phyloP scores from a whole-genome alignment of 176 grass and related monocot species.

The Bromus sterilis region DNA sequence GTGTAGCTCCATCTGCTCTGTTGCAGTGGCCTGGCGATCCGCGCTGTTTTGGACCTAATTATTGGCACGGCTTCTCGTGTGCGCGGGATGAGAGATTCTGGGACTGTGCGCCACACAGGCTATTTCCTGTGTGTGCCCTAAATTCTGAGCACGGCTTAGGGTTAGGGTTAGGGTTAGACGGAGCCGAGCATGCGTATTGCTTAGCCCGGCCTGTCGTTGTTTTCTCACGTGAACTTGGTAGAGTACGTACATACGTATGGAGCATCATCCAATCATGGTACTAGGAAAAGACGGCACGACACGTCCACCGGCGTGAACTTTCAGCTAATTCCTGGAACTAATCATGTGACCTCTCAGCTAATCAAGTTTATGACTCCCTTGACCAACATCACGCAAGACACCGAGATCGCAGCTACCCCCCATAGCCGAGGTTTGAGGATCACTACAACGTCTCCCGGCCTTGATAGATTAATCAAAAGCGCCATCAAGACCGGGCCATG shows the following conservation, averaged over 20 bases:
- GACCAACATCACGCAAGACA: not conserved
- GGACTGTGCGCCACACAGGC: not conserved
- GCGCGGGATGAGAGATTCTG: not conserved
- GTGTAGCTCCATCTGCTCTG: not conserved
- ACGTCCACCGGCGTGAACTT: not conserved
- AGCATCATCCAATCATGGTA: too few species aligned
- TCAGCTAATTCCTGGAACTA: not conserved
- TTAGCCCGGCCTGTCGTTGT: too few species aligned
- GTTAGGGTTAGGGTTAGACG: too few species aligned
- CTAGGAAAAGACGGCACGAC: not conserved
- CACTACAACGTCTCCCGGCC: not conserved
- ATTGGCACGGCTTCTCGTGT: not conserved
- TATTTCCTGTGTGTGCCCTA: not conserved
- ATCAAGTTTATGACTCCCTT: not conserved
- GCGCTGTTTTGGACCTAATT: not conserved
- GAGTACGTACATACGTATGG: too few species aligned
- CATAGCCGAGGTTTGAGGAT: not conserved
- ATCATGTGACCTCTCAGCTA: not conserved
- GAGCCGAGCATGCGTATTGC: too few species aligned
- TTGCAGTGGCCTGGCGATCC: not conserved
- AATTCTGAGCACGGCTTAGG: too few species aligned
- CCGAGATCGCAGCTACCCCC: not conserved
- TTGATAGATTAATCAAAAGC: not conserved
- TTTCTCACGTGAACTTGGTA: too few species aligned
- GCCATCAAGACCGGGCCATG: not conserved